Evolutionary conservation across 1,139 yeast species (phyloP).

Genomic region (Taphrina populina): DNA sequence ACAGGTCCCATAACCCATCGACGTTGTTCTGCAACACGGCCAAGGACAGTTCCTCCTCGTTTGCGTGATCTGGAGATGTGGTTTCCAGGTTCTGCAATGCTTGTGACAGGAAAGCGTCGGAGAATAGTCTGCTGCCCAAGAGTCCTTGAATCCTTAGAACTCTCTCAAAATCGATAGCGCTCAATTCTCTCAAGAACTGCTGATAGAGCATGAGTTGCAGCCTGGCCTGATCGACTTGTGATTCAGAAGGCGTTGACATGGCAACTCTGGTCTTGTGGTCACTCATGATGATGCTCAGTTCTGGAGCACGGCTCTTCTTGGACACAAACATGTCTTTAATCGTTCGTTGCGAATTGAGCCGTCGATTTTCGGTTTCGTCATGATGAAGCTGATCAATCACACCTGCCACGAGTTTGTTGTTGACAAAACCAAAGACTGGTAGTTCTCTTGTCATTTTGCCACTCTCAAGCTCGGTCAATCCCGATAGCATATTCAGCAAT

Average conservation of each 20-base stretch:
- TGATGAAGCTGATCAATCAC: slow-evolving; percentile 38
- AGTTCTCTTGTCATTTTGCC: slow-evolving; percentile 36
- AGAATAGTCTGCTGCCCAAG: slow-evolving; percentile 25
- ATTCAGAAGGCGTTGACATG: slow-evolving; percentile 29
- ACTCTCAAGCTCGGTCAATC: slow-evolving; percentile 32
- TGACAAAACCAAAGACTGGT: slow-evolving; percentile 37
- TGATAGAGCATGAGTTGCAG: slow-evolving; percentile 38
- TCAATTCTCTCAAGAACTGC: slow-evolving; percentile 35
- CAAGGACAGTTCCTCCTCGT: slow-evolving; percentile 15
- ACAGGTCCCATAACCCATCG: slow-evolving; percentile 34
- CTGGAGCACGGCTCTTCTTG: not conserved
- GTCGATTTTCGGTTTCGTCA: not conserved
- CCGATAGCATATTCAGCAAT: slow-evolving; percentile 34
- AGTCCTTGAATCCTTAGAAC: slow-evolving; percentile 17
- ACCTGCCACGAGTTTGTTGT: slow-evolving; percentile 36
- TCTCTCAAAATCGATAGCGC: slow-evolving; percentile 32
- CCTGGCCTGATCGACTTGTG: slow-evolving; percentile 36
- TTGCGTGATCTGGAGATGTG: not conserved
- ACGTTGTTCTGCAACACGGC: slow-evolving; percentile 24
- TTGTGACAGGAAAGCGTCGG: slow-evolving; percentile 33
- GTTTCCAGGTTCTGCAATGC: slow-evolving; percentile 14
- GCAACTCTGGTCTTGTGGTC: slow-evolving; percentile 35
- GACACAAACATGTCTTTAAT: slow-evolving; percentile 7
- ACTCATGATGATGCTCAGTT: slow-evolving; percentile 27
- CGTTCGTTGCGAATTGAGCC: not conserved